Percentiles rank a stretch among this genome's conserved stretches.
phyloP scores from a whole-genome alignment of 768 basidiomycete genomes.

The Lactifluus volemus region DNA sequence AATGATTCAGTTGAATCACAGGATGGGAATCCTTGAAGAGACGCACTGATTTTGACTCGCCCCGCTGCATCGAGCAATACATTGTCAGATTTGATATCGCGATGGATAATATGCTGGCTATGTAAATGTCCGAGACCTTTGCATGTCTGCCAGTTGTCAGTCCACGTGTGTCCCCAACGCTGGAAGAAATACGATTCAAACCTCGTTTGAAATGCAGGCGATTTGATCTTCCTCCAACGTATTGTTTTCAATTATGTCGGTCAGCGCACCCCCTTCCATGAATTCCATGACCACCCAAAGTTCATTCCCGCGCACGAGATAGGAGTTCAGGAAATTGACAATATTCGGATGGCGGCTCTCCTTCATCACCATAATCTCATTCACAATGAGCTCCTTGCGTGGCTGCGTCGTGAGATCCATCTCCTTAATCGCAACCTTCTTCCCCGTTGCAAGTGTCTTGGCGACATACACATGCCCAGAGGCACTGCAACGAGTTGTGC shows the following conservation, averaged over 20 bases:
- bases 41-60: slow-evolving; percentile 94
- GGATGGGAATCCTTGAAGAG: background rate
- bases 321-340: slow-evolving; percentile 90
- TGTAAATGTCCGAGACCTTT: slow-evolving; percentile 91
- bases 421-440: slow-evolving; percentile 96
- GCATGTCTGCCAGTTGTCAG: slow-evolving; percentile 58
- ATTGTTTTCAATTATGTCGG: slow-evolving; percentile 97
- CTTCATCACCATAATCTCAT: slow-evolving; percentile 98
- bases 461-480: slow-evolving; percentile 98
- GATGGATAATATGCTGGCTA: slow-evolving; percentile 90
- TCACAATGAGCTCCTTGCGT: slow-evolving; percentile 94
- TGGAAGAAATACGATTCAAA: slow-evolving; percentile 29
- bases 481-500: slow-evolving; percentile 44
- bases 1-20: background rate
- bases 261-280: slow-evolving; percentile 97
- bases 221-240: slow-evolving; percentile 93
- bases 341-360: slow-evolving; percentile 96
- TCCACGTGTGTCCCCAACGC: background rate
- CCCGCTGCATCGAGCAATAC: slow-evolving; percentile 89
- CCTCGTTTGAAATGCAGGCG: slow-evolving; percentile 85
- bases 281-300: slow-evolving; percentile 99
- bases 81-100: slow-evolving; percentile 96
- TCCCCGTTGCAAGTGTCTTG: slow-evolving; percentile 73
- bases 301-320: slow-evolving; percentile 79
- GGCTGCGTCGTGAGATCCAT: slow-evolving; percentile 96